These are phyloP conservation scores for Rhodamnia argentea DNA, from an alignment of 345 rosid species.

Conservation along the genomic window DNA sequence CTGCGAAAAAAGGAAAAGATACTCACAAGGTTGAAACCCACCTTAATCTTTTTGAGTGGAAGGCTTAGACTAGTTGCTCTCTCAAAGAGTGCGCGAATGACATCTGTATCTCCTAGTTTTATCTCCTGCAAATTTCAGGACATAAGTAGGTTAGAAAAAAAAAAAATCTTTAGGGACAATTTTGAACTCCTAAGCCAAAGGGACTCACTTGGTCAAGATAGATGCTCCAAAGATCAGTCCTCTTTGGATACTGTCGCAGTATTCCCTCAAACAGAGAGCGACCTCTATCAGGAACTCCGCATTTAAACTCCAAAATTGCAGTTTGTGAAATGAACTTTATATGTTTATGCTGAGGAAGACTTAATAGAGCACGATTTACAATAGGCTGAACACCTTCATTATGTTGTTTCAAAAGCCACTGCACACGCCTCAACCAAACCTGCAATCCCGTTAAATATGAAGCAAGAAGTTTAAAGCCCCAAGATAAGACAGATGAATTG, in stretches of 20 bases:
- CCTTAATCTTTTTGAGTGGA: constrained; percentile 81
- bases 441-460: constrained; percentile 1
- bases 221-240: constrained; percentile 93
- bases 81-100: constrained; percentile 65
- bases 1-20: neutral
- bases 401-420: constrained; percentile 38
- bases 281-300: constrained; percentile 83
- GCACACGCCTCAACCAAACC: constrained; percentile 77
- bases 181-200: neutral
- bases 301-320: constrained; percentile 80
- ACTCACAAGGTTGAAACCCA: constrained; percentile 3
- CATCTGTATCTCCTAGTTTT: constrained; percentile 59
- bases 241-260: constrained; percentile 79
- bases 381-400: constrained; percentile 58
- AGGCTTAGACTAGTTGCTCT: constrained; percentile 85
- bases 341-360: constrained; percentile 82
- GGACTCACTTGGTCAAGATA: constrained; percentile 81
- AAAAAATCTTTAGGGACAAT: neutral
- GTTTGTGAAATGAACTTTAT: constrained; percentile 81
- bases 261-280: constrained; percentile 83
- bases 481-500: neutral
- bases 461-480: neutral
- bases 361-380: constrained; percentile 56
- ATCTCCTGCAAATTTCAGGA: constrained; percentile 43
- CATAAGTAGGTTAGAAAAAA: neutral